Evolutionary conservation across 345 rosid genomes (phyloP).

Genomic region (Eutrema japonicum): DNA sequence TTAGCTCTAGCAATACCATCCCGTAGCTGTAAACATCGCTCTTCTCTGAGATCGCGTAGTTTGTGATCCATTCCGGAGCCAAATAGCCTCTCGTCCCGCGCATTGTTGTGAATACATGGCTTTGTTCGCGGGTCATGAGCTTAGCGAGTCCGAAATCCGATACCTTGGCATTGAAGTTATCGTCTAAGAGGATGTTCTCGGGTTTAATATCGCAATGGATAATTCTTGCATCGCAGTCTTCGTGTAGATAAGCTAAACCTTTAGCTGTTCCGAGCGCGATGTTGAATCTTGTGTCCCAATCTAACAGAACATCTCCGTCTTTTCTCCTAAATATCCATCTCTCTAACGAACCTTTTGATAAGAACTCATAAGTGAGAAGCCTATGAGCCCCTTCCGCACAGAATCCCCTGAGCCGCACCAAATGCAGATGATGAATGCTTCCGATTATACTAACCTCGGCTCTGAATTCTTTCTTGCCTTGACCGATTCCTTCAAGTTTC

Average conservation of each 20-base stretch:
- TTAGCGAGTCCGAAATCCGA: slow-evolving; percentile 95
- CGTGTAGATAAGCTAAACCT: slow-evolving; percentile 91
- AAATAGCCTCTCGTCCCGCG: slow-evolving; percentile 95
- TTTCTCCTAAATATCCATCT: slow-evolving; percentile 82
- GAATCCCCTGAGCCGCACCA: slow-evolving; percentile 85
- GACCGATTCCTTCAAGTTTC: slow-evolving; percentile 93
- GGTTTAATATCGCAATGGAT: slow-evolving; percentile 96
- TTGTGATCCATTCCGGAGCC: slow-evolving; percentile 96
- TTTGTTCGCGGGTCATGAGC: slow-evolving; percentile 90
- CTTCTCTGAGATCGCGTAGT: slow-evolving; percentile 91
- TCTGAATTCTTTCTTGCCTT: slow-evolving; percentile 94
- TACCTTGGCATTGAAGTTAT: slow-evolving; percentile 78
- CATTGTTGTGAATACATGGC: slow-evolving; percentile 87
- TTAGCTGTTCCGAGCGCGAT: slow-evolving; percentile 87
- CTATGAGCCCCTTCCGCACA: slow-evolving; percentile 88
- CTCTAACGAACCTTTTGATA: slow-evolving; percentile 83
- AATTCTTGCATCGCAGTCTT: slow-evolving; percentile 82
- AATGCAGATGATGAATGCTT: slow-evolving; percentile 86
- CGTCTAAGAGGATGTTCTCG: slow-evolving; percentile 86
- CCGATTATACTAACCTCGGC: slow-evolving; percentile 95
- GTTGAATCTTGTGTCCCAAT: slow-evolving; percentile 78
- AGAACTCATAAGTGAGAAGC: slow-evolving; percentile 85
- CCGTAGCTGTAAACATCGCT: slow-evolving; percentile 94
- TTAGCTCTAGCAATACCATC: slow-evolving; percentile 81
- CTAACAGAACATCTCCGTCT: slow-evolving; percentile 50